Evolutionary conservation across 75 land plant species (phyloP).

Genomic region (Chamaecyparis obtusa): DNA sequence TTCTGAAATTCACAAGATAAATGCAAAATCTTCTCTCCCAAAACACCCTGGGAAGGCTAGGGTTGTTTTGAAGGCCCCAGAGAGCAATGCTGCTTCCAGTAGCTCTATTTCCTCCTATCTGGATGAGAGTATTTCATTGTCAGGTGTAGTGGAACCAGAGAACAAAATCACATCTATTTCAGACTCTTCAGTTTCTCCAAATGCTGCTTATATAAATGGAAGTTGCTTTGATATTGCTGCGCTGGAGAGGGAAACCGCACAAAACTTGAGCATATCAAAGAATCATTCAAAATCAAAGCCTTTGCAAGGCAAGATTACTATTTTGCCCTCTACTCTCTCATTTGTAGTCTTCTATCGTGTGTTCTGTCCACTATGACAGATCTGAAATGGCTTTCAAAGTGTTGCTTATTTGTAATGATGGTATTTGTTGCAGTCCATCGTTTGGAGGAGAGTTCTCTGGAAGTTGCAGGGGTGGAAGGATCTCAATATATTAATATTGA

Average conservation of each 20-base stretch:
- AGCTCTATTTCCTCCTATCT: neutral
- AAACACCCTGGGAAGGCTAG: neutral
- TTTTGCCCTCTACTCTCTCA: neutral
- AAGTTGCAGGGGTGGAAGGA: constrained; percentile 2
- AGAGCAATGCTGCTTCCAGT: neutral
- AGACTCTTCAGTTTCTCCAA: neutral
- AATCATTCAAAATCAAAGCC: neutral
- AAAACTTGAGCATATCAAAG: neutral
- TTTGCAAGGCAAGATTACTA: neutral
- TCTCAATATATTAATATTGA: constrained; percentile 44
- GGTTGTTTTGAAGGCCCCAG: neutral
- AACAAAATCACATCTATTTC: neutral
- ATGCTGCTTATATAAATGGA: neutral
- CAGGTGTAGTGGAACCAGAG: neutral
- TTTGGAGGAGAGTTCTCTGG: constrained; percentile 2
- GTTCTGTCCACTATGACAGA: neutral
- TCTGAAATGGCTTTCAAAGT: neutral
- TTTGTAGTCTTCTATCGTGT: neutral
- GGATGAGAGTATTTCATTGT: neutral
- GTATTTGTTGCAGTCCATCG: constrained; percentile 13
- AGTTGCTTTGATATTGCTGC: neutral
- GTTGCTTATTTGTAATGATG: neutral
- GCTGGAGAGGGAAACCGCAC: neutral
- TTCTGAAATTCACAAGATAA: neutral
- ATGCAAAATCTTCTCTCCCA: neutral